Conservation (phyloP, 805 yeast species). For the Ogataea zsoltii region DNA sequence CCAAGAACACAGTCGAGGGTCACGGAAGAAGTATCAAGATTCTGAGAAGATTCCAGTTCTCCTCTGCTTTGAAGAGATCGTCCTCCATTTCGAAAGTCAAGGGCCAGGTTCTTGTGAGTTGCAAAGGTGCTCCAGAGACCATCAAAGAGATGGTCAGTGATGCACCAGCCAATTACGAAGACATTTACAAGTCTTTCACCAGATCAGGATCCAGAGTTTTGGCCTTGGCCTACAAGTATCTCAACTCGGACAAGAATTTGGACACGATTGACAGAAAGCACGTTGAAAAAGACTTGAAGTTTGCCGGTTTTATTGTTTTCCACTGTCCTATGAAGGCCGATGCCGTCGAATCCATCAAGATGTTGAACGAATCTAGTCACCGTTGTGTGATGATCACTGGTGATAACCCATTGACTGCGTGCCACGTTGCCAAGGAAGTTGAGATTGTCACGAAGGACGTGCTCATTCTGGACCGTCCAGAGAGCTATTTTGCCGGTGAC, state of each 20-base stretch:
- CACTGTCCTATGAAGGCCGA: conserved; percentile 95
- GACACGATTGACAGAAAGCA: conserved; percentile 69
- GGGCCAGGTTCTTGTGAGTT: conserved; percentile 67
- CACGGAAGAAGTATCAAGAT: conserved; percentile 55
- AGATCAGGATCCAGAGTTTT: conserved; percentile 95
- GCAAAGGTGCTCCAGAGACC: conserved; percentile 98
- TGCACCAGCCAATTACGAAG: conserved; percentile 81
- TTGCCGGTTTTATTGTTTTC: conserved; percentile 94
- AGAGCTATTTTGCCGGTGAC: conserved; percentile 54
- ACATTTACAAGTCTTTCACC: conserved; percentile 83
- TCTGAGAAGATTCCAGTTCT: conserved; percentile 93
- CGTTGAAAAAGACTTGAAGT: conserved; percentile 70
- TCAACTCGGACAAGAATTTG: conserved; percentile 49
- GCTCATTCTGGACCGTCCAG: conserved; percentile 83
- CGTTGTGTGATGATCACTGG: conserved; percentile 98
- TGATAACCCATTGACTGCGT: conserved; percentile 97
- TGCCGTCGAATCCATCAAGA: conserved; percentile 84
- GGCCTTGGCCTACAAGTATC: conserved; percentile 84
- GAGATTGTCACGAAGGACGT: conserved; percentile 81
- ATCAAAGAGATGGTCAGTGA: conserved; percentile 70
- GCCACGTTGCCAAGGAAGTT: conserved; percentile 95
- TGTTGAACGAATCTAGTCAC: conserved; percentile 94
- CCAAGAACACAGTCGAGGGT: conserved; percentile 63
- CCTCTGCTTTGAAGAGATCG: conserved; percentile 93
- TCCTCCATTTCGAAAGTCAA: conserved; percentile 71